Evolutionary conservation across 1,139 yeast genomes (phyloP), one percentile per base, ranked within the genome.

Genomic region (Debaryomyces psychrophilus): DNA sequence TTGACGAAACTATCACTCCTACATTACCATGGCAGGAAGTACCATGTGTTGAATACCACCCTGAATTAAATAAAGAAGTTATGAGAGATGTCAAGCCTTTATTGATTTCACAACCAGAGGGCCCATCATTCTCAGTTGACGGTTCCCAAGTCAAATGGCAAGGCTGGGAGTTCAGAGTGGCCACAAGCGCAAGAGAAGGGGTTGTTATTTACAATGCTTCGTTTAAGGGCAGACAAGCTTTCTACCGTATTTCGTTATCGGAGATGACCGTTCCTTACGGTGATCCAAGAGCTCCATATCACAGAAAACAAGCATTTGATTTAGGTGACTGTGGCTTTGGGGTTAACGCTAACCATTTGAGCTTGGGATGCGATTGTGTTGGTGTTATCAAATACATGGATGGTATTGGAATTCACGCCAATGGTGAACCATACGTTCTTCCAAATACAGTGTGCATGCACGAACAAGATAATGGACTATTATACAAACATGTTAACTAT

Each of bases 241-340:
- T 88, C 66, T 87, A 89, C 77, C 81, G 96, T 69, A 69, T 88
- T 47, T 79, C 95, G 1, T 74, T 88, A 55, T 82, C 89, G 41
- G 96, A 89, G 70, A 89, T 89, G 96, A 87, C 95, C 31, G 96
- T 89, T 52, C 96, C 96, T 27, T 89, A 89, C 62, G 95, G 92
- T 61, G 95, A 87, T 64, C 95, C 95, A 57, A 81, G 95, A 68
- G 87, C 90, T 50, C 96, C 96, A 52, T 83, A 82, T 71, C 95
- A 88, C 72, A 82, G 96, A 76, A 89, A 89, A 73, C 95, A 87
- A 76, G 96, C 96, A 26, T 89, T 89, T 60, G 96, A 89, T 68
- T 78, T 89, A 61, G 96, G 96, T 65, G 96, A 89, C 67, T 83
- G 90, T 73, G 96, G 96, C 22, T 90, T 89, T 56, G 96, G 96